Evolutionary conservation across 2,329 filamentous ascomycete genomes (phyloP).

Genomic region (Fusarium hainanense): DNA sequence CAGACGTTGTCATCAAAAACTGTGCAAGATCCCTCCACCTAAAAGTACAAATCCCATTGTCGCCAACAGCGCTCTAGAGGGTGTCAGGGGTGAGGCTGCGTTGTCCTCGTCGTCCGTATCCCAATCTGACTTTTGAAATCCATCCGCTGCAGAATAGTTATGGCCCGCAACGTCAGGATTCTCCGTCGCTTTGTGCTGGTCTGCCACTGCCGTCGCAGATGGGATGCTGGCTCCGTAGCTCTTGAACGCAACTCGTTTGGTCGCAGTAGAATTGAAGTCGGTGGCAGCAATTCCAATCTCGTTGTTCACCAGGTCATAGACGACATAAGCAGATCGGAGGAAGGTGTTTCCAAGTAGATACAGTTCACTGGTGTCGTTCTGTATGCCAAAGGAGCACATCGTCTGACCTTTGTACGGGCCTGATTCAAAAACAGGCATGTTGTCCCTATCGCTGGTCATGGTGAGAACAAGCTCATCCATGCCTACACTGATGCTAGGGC

Average conservation of each 20-base stretch:
- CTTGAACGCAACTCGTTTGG: constrained; percentile 62
- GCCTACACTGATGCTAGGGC: constrained; percentile 62
- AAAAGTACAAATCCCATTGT: constrained; percentile 42
- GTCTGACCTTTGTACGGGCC: constrained; percentile 58
- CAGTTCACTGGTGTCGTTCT: constrained; percentile 57
- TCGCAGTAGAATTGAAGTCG: constrained; percentile 64
- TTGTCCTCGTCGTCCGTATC: constrained; percentile 15
- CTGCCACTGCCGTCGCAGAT: constrained; percentile 58
- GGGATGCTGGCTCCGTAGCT: constrained; percentile 63
- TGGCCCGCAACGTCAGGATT: constrained; percentile 33
- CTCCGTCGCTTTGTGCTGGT: constrained; percentile 50
- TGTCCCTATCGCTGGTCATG: constrained; percentile 49
- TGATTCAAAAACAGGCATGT: constrained; percentile 50
- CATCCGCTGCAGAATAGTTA: constrained; percentile 47
- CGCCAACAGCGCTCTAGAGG: constrained; percentile 27
- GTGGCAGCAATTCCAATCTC: constrained; percentile 66
- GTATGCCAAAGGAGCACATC: constrained; percentile 68
- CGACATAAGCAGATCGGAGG: constrained; percentile 69
- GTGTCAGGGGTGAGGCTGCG: constrained; percentile 28
- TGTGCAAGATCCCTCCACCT: constrained; percentile 33
- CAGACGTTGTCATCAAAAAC: constrained; percentile 10
- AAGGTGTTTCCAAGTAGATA: constrained; percentile 69
- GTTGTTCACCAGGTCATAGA: constrained; percentile 69
- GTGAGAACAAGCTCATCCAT: constrained; percentile 69
- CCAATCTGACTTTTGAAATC: constrained; percentile 44